Evolutionary conservation across 2,329 filamentous ascomycete species (phyloP).

Genomic region (Orbilia brochopaga): DNA sequence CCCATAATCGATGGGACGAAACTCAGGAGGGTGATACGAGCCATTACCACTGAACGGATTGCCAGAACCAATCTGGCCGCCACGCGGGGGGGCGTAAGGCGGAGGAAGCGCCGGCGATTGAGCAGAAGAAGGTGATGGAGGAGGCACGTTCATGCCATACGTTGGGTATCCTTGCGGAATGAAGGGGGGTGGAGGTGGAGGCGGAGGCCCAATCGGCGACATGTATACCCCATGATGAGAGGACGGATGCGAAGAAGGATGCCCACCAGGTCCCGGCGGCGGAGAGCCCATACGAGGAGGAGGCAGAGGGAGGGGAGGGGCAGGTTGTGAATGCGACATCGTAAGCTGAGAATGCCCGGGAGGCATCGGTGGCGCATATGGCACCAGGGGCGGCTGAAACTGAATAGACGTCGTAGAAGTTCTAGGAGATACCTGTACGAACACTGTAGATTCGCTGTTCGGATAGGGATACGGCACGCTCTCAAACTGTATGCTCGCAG

Average conservation of each 20-base stretch:
- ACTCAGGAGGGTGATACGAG: constrained; percentile 39
- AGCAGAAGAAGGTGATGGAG: constrained; percentile 22
- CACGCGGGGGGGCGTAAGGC: constrained; percentile 13
- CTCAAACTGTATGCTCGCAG: constrained; percentile 45
- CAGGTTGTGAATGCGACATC: constrained; percentile 30
- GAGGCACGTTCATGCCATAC: constrained; percentile 38
- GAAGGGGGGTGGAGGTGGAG: constrained; percentile 22
- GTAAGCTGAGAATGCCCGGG: constrained; percentile 32
- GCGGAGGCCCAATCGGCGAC: constrained; percentile 40
- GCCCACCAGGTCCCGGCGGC: constrained; percentile 3
- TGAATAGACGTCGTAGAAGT: constrained; percentile 36
- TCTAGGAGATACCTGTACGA: constrained; percentile 46
- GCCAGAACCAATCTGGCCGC: constrained; percentile 17
- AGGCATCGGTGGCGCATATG: constrained; percentile 34
- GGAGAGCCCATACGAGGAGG: constrained; percentile 14
- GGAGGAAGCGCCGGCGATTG: constrained; percentile 27
- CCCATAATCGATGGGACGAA: constrained; percentile 45
- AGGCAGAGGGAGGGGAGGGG: constrained; percentile 21
- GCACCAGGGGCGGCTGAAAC: constrained; percentile 42
- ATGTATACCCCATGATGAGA: constrained; percentile 30
- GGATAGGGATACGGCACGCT: constrained; percentile 43
- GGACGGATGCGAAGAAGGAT: constrained; percentile 19
- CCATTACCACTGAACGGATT: constrained; percentile 49
- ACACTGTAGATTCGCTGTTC: constrained; percentile 47
- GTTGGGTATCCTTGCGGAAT: constrained; percentile 11